These are phyloP conservation scores for Coprinopsis sp. DNA, from an alignment of 768 basidiomycete species.

Conservation along the genomic window DNA sequence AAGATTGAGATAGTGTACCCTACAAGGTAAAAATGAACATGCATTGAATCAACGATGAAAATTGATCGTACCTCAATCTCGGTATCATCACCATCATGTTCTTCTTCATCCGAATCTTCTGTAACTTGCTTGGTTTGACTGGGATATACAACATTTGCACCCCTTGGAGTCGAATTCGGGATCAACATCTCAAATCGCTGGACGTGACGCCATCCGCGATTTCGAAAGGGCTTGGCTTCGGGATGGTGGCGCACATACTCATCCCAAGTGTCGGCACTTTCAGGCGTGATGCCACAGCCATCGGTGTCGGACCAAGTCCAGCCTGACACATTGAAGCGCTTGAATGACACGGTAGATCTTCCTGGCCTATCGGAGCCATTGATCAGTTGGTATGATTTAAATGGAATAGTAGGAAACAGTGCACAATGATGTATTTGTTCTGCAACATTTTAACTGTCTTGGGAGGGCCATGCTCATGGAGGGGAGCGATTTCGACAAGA, in stretches of 20 bases:
- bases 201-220: conserved; percentile 19
- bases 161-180: conserved; percentile 7
- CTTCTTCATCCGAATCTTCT: no score
- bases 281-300: conserved; percentile 3
- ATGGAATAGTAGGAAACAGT: no score
- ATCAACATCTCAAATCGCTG: conserved; percentile 5
- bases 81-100: no score
- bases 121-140: background rate
- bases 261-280: conserved; percentile 14
- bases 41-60: no score
- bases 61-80: no score
- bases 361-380: no score
- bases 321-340: conserved; percentile 5
- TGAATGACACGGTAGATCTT: conserved; percentile 10
- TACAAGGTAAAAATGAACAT: background rate
- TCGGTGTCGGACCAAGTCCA: conserved; percentile 8
- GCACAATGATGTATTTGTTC: no score
- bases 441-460: no score
- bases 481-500: no score
- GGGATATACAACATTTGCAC: conserved; percentile 10
- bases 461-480: no score
- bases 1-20: background rate
- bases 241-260: conserved; percentile 19
- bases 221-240: conserved; percentile 18
- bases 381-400: no score